phyloP scores from a whole-genome alignment of 441 rosid species.

The Codiaeum variegatum region DNA sequence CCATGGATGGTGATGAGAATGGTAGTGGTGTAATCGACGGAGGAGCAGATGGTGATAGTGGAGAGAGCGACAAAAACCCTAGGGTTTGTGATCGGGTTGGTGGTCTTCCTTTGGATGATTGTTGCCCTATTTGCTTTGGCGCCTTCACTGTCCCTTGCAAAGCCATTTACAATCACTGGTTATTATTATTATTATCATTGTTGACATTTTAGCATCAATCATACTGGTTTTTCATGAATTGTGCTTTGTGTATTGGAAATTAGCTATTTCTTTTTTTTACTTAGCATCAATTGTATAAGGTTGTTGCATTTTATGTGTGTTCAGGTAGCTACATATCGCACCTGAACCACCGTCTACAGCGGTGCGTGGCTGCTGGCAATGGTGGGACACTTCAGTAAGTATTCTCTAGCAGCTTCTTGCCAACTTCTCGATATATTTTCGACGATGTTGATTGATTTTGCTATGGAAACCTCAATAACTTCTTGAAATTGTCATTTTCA shows the following conservation, averaged over 20 bases:
- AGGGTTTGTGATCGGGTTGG: constrained; percentile 17
- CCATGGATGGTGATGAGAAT: background rate
- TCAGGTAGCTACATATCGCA: constrained; percentile 74
- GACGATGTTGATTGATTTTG: too few species aligned
- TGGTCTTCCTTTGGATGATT: constrained; percentile 55
- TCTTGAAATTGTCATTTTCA: too few species aligned
- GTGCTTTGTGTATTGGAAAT: background rate
- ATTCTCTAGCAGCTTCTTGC: too few species aligned
- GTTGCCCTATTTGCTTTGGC: constrained; percentile 69
- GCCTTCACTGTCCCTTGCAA: constrained; percentile 60
- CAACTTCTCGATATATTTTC: too few species aligned
- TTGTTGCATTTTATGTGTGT: constrained; percentile 17
- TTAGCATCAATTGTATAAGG: background rate
- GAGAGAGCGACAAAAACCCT: constrained; percentile 4
- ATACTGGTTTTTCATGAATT: background rate
- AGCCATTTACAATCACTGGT: constrained; percentile 93
- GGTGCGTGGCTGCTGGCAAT: too few species aligned
- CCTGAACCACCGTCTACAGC: too few species aligned
- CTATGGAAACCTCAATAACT: too few species aligned
- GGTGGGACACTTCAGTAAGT: too few species aligned
- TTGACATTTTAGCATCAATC: background rate
- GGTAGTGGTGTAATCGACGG: constrained; percentile 14
- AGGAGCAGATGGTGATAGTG: constrained; percentile 8
- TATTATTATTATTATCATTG: background rate
- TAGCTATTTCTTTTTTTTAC: background rate